These are phyloP conservation scores for Aspergillus fumigatus DNA, from an alignment of 2,329 filamentous ascomycete species.

Conservation along the genomic window DNA sequence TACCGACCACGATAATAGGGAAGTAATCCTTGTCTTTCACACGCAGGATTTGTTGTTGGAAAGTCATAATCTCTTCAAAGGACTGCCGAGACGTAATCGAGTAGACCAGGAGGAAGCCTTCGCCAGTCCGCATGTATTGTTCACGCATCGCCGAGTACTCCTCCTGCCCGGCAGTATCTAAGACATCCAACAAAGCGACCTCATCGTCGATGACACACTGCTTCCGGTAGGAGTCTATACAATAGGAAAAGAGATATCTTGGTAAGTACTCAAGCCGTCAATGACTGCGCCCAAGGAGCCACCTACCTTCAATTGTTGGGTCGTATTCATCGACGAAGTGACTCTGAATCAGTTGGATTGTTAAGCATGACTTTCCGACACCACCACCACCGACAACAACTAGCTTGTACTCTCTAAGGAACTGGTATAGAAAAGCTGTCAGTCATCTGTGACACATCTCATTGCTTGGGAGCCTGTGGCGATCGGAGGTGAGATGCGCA, in stretches of 20 bases:
- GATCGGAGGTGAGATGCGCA: neutral
- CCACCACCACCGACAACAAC: slow-evolving; percentile 97
- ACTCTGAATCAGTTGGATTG: slow-evolving; percentile 90
- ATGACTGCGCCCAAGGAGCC: slow-evolving; percentile 14
- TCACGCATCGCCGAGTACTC: slow-evolving; percentile 99
- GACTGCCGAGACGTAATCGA: slow-evolving; percentile 96
- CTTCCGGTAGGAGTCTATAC: slow-evolving; percentile 95
- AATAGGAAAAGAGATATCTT: neutral
- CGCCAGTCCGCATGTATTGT: slow-evolving; percentile 99
- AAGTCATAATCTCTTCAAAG: slow-evolving; percentile 97
- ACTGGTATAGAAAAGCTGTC: slow-evolving; percentile 46
- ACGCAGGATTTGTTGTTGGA: slow-evolving; percentile 96
- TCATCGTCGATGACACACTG: slow-evolving; percentile 99
- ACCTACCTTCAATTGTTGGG: slow-evolving; percentile 88
- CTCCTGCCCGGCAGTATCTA: slow-evolving; percentile 97
- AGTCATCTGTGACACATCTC: slow-evolving; percentile 13
- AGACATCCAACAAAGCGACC: slow-evolving; percentile 92
- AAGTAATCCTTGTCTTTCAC: slow-evolving; percentile 99
- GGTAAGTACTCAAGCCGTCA: slow-evolving; percentile 16
- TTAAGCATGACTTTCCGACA: slow-evolving; percentile 98
- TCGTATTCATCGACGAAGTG: slow-evolving; percentile 99
- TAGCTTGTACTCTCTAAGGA: slow-evolving; percentile 87
- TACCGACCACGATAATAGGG: slow-evolving; percentile 97
- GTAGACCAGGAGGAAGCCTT: slow-evolving; percentile 96
- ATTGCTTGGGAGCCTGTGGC: neutral